Base-by-base conservation (phyloP, 2,329 filamentous ascomycete species). In the Colletotrichum nymphaeae region DNA sequence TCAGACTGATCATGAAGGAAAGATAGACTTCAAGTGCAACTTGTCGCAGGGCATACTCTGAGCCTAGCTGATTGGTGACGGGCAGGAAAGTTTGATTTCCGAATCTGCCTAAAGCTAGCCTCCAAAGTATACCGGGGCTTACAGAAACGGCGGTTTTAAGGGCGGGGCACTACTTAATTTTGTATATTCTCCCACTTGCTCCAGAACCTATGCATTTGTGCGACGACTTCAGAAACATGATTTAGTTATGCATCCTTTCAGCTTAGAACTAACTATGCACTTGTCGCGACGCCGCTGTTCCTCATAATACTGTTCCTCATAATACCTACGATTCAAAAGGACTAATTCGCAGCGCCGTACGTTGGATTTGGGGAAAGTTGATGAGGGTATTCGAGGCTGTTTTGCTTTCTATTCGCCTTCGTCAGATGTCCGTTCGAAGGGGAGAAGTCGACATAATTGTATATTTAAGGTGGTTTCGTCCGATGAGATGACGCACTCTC, bases 381-480 rank as follows among this genome's bases (percentile, higher is more conserved):
- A 42, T 37, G 26, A 42, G 63, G 52, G n/a, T 2, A 58, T 42
- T 56, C 6, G 49, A 56, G 62, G 16, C 49, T 56, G 22, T 64
- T 56, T 37, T n/a, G 11, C 22, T n/a, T 63, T 28, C 6, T 12
- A 4, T 8, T 52, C 12, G 5, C n/a, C 7, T 9, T n/a, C 49
- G 30, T 64, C 62, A 11, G 49, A 28, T 35, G 16, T 26, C 19
- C 14, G 2, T 55, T n/a, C 28, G 1, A 9, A 11, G 19, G 14
- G 16, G 11, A 14, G 4, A 16, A 8, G 49, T 22, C 49, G n/a
- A 11, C 26, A 9, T 1, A 7, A 11, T 4, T 26, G 24, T 4
- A n/a, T 5, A 62, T 32, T 62, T 37, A 24, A 26, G 49, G 69
- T 16, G 22, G 49, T 35, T 63, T 57, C 64, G 22, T 67, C 64